Percentiles rank a stretch among this genome's conserved stretches.
phyloP scores from a whole-genome alignment of 2,329 filamentous ascomycete species.

The Thelonectria blattea region DNA sequence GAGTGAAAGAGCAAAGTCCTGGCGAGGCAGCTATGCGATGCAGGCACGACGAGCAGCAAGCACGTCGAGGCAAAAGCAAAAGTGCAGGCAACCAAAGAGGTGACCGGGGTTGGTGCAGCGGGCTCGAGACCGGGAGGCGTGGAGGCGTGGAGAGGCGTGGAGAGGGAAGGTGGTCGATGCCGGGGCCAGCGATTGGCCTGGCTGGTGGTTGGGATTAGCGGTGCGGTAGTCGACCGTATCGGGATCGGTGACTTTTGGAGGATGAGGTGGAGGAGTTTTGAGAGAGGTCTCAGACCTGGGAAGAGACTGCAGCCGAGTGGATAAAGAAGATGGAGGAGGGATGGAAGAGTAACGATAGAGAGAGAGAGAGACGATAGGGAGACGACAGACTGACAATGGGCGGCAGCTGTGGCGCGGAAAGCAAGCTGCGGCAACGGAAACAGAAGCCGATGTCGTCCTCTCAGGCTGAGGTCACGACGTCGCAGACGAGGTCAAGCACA shows the following conservation, averaged over 20 bases:
- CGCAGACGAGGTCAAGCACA: slow-evolving; percentile 17
- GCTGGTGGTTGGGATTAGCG: slow-evolving; percentile 6
- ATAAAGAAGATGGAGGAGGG: not conserved
- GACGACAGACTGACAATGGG: not conserved
- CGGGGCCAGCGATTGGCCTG: too few species aligned
- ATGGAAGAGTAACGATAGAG: not conserved
- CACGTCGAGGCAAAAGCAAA: not conserved
- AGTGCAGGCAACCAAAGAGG: slow-evolving; percentile 24
- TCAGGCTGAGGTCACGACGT: slow-evolving; percentile 27
- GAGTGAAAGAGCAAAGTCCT: slow-evolving; percentile 9
- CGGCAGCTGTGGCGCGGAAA: not conserved
- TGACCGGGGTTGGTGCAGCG: not conserved
- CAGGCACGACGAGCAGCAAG: slow-evolving; percentile 28
- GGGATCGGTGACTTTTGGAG: slow-evolving; percentile 6
- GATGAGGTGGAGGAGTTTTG: too few species aligned
- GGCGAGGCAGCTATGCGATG: slow-evolving; percentile 26
- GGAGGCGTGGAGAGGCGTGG: not conserved
- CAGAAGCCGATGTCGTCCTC: slow-evolving; percentile 10
- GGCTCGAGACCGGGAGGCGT: slow-evolving; percentile 9
- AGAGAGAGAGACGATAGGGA: slow-evolving; percentile 4
- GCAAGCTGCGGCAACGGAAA: not conserved
- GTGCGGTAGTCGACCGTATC: slow-evolving; percentile 13
- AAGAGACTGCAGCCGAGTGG: not conserved
- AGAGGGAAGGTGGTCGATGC: not conserved
- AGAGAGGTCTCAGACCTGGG: slow-evolving; percentile 1